phyloP scores from a whole-genome alignment of 495 filamentous ascomycete genomes.

The Aspergillus affinis region DNA sequence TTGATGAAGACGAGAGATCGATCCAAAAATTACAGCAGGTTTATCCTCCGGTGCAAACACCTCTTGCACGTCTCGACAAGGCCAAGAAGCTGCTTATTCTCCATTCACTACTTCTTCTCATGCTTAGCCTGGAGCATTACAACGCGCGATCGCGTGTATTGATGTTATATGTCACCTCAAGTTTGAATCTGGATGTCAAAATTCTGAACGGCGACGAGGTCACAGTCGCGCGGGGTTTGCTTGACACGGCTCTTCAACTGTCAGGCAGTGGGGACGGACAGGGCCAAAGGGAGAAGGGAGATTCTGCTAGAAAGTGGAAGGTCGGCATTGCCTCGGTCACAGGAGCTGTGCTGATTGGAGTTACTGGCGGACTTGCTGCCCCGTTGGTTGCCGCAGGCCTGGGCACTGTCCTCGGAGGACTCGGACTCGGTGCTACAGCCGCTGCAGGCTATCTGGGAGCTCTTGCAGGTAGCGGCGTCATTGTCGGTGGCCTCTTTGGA shows the following conservation, averaged over 20 bases:
- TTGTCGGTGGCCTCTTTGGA: conserved; percentile 84
- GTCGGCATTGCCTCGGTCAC: conserved; percentile 79
- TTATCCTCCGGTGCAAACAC: conserved; percentile 47
- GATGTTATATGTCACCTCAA: conserved; percentile 67
- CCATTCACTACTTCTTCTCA: conserved; percentile 65
- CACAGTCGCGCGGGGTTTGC: conserved; percentile 69
- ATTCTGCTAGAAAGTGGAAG: conserved; percentile 70
- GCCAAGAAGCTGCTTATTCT: conserved; percentile 48
- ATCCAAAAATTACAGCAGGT: conserved; percentile 38
- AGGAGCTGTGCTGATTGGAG: conserved; percentile 72
- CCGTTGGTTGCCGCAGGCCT: conserved; percentile 80
- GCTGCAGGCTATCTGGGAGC: conserved; percentile 78
- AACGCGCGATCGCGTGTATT: conserved; percentile 72
- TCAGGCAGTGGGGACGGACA: conserved; percentile 64
- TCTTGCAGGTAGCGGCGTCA: conserved; percentile 70
- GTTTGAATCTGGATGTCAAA: conserved; percentile 62
- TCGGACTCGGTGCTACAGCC: conserved; percentile 76
- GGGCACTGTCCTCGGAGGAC: conserved; percentile 75
- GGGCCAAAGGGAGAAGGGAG: conserved; percentile 66
- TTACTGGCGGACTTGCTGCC: conserved; percentile 79
- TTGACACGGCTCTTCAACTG: conserved; percentile 71
- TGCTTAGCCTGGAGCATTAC: conserved; percentile 82
- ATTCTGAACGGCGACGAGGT: conserved; percentile 70
- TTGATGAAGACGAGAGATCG: conserved; percentile 28
- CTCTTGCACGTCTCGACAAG: conserved; percentile 41